Evolutionary conservation across 1,284 basidiomycete species (phyloP).

Genomic region (Cryptococcus maquisensis): DNA sequence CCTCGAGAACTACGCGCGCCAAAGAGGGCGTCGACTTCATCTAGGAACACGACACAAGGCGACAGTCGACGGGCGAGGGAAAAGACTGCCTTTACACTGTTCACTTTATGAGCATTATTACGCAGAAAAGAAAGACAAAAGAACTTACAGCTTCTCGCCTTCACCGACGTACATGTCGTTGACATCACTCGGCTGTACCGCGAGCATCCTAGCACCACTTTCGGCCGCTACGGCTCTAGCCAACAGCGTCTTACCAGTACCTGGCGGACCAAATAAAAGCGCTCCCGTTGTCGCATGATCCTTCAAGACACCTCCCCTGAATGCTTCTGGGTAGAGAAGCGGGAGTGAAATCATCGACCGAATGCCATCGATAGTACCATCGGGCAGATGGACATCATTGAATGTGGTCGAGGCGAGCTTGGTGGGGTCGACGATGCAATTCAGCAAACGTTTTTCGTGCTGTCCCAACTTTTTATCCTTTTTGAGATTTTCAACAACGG

Average conservation of each 20-base stretch:
- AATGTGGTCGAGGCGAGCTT: conserved; percentile 65
- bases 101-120: neutral
- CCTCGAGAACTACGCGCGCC: conserved; percentile 80
- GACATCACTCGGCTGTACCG: conserved; percentile 55
- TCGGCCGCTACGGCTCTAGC: conserved; percentile 88
- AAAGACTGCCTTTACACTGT: conserved; percentile 74
- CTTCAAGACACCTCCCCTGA: conserved; percentile 84
- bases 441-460: conserved; percentile 70
- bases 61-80: conserved; percentile 79
- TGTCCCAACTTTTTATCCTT: conserved; percentile 67
- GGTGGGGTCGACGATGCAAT: conserved; percentile 79
- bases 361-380: conserved; percentile 79
- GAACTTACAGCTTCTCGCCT: conserved; percentile 72
- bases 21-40: conserved; percentile 92
- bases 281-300: conserved; percentile 84
- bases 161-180: conserved; percentile 75
- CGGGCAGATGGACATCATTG: conserved; percentile 77
- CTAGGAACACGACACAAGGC: conserved; percentile 91
- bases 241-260: conserved; percentile 84
- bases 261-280: conserved; percentile 80
- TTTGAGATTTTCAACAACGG: conserved; percentile 68
- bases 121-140: neutral
- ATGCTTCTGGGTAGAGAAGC: conserved; percentile 81
- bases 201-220: conserved; percentile 82
- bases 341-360: conserved; percentile 88